A percentile compares a stretch with the other conserved stretches of the same genome.
These are phyloP conservation scores for Ascochyta fabae DNA, from an alignment of 2,329 filamentous ascomycete genomes.

Conservation along the genomic window DNA sequence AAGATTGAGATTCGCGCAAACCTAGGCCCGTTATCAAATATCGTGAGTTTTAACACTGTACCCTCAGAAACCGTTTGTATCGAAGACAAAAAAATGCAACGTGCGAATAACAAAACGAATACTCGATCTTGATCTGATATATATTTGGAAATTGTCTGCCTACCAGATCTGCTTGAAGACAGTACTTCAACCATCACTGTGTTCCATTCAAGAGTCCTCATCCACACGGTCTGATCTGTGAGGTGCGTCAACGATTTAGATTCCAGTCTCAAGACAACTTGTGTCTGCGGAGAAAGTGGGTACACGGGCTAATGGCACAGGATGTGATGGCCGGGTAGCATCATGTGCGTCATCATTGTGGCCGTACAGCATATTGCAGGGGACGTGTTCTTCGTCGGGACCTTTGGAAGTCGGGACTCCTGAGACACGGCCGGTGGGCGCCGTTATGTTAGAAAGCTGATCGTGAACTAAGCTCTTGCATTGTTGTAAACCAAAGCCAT, in stretches of 20 bases:
- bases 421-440: constrained; percentile 8
- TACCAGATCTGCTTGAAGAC: neutral
- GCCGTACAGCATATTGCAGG: neutral
- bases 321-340: neutral
- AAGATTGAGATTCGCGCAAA: neutral
- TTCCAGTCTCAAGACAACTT: neutral
- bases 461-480: neutral
- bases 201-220: neutral
- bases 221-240: neutral
- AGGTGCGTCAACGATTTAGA: neutral
- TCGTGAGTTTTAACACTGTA: too few species aligned
- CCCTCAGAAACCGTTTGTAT: too few species aligned
- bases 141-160: neutral
- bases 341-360: neutral
- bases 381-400: neutral
- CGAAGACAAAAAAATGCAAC: neutral
- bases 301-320: neutral
- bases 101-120: neutral
- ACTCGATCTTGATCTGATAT: neutral
- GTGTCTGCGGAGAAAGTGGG: neutral
- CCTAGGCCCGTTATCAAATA: too few species aligned
- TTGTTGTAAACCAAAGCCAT: too few species aligned
- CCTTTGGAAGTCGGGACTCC: neutral
- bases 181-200: neutral
- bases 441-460: constrained; percentile 21